These are phyloP conservation scores for Candida jianshihensis DNA, from an alignment of 805 yeast genomes.

Conservation along the genomic window DNA sequence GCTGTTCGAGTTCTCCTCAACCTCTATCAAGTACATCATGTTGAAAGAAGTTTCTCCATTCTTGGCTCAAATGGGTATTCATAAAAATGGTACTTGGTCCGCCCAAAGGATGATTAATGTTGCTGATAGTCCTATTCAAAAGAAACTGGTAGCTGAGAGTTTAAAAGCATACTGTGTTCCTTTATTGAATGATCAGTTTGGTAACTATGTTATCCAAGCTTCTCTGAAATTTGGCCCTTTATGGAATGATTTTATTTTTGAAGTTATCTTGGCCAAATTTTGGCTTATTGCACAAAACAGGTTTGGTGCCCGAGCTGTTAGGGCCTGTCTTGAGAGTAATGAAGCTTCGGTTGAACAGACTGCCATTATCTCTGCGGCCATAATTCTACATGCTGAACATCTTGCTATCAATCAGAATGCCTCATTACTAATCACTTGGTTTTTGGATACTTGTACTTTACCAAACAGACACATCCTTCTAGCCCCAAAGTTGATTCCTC, in stretches of 20 bases:
- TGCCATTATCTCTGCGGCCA: conserved; percentile 65
- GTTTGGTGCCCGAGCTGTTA: conserved; percentile 90
- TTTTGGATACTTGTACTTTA: conserved; percentile 72
- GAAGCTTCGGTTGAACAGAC: conserved; percentile 62
- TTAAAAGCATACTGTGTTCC: conserved; percentile 78
- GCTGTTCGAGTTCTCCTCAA: conserved; percentile 65
- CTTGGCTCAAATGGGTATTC: conserved; percentile 87
- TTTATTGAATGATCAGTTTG: conserved; percentile 90
- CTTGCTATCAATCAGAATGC: conserved; percentile 84
- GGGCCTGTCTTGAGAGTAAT: conserved; percentile 86
- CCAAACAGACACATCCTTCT: conserved; percentile 61
- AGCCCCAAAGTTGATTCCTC: conserved; percentile 54
- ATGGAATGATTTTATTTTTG: conserved; percentile 84
- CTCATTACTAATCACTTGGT: conserved; percentile 86
- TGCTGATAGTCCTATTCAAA: conserved; percentile 56
- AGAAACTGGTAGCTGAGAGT: conserved; percentile 57
- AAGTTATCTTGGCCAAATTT: conserved; percentile 70
- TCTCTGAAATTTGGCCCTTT: conserved; percentile 87
- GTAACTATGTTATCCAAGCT: conserved; percentile 93
- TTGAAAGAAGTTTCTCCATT: conserved; percentile 69
- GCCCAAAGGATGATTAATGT: conserved; percentile 90
- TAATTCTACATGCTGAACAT: conserved; percentile 70
- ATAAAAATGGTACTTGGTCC: conserved; percentile 99
- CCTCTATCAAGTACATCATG: conserved; percentile 72
- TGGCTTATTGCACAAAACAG: conserved; percentile 79